Percentiles rank a stretch among this genome's conserved stretches.
Evolutionary conservation across 2,329 filamentous ascomycete species (phyloP).

Genomic region (Tolypocladium nubicola): DNA sequence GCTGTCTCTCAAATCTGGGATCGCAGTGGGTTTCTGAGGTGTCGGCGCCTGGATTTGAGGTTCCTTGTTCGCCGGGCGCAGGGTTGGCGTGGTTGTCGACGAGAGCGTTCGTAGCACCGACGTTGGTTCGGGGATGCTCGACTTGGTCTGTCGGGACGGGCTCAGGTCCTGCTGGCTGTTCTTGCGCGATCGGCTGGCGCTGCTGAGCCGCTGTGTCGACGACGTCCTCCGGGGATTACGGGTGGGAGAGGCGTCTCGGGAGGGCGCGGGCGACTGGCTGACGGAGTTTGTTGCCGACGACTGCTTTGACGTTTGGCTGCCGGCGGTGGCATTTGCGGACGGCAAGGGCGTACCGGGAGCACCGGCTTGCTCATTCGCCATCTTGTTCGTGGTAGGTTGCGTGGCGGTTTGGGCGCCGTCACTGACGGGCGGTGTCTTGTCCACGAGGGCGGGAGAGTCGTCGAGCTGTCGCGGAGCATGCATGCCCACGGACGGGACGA

Average conservation of each 20-base stretch:
- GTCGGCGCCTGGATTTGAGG: conserved; percentile 48
- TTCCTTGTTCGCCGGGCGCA: conserved; percentile 53
- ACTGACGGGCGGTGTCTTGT: conserved; percentile 18
- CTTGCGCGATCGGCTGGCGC: conserved; percentile 46
- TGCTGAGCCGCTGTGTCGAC: conserved; percentile 22
- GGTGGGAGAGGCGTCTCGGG: conserved; percentile 38
- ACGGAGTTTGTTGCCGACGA: conserved; percentile 26
- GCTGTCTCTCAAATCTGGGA: conserved; percentile 41
- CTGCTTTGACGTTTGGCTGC: conserved; percentile 21
- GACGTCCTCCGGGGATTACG: conserved; percentile 25
- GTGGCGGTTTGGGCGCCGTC: conserved; percentile 7
- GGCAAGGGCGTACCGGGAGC: conserved; percentile 3
- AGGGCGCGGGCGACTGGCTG: conserved; percentile 24
- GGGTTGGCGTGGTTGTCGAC: conserved; percentile 53
- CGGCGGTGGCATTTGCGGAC: conserved; percentile 10
- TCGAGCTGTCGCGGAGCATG: conserved; percentile 17
- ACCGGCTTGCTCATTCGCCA: conserved; percentile 7
- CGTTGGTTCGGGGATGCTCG: conserved; percentile 47
- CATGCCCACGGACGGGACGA: conserved; percentile 20
- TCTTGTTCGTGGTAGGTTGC: conserved; percentile 7
- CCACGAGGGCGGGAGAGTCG: conserved; percentile 19
- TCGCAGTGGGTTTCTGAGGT: conserved; percentile 49
- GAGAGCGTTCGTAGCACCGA: conserved; percentile 59
- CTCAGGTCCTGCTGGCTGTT: conserved; percentile 55
- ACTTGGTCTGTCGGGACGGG: conserved; percentile 41